These are phyloP conservation scores for Tetrapisispora pingtungensis DNA, from an alignment of 805 yeast genomes.

Conservation along the genomic window DNA sequence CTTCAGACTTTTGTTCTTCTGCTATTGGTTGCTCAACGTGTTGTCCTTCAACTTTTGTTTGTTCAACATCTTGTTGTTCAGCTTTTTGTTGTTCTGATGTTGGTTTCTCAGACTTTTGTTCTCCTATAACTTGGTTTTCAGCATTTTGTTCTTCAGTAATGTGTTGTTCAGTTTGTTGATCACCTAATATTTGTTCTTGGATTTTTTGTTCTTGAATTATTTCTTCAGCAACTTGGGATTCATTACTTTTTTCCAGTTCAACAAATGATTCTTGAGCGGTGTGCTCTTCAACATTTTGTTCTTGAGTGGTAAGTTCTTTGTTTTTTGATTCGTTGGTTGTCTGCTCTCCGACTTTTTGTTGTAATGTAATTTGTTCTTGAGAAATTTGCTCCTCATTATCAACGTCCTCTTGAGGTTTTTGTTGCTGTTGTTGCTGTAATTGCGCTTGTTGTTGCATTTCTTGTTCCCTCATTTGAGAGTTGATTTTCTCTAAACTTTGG, in stretches of 20 bases:
- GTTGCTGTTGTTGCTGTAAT: neutral
- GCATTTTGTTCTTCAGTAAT: neutral
- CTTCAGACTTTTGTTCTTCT: neutral
- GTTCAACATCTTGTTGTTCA: neutral
- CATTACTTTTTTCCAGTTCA: too few relatives aligned
- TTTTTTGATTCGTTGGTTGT: too few relatives aligned
- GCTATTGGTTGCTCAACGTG: neutral
- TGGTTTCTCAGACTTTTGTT: neutral
- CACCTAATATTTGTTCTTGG: neutral
- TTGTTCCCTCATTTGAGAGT: too few relatives aligned
- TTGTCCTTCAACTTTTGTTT: neutral
- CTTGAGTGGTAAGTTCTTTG: too few relatives aligned
- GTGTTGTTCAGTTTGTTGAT: too few relatives aligned
- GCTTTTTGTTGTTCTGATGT: neutral
- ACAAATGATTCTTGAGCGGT: too few relatives aligned
- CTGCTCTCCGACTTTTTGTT: neutral
- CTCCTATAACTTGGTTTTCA: neutral
- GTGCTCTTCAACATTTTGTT: neutral
- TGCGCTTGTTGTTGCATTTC: neutral
- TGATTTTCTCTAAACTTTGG: too few relatives aligned
- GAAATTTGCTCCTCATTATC: neutral
- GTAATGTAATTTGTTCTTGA: too few relatives aligned
- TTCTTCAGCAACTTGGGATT: too few relatives aligned
- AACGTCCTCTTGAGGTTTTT: neutral
- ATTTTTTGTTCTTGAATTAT: neutral